A percentile compares a stretch with the other conserved stretches of the same genome.
These are phyloP conservation scores for Sporothrix phasma DNA, from an alignment of 2,329 filamentous ascomycete species.

Conservation along the genomic window DNA sequence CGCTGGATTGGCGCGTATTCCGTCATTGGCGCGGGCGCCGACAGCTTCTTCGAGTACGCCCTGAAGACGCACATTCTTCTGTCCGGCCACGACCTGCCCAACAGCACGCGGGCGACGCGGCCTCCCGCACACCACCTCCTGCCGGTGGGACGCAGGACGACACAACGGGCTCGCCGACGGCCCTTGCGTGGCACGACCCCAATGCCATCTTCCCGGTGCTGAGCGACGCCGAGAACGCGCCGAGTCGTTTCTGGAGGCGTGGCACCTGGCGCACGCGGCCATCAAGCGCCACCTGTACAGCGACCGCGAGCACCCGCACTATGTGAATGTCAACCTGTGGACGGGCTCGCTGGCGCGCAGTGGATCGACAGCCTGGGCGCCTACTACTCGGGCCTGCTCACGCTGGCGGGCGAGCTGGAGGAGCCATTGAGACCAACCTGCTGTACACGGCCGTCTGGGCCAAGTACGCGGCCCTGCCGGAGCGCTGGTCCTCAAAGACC, in stretches of 20 bases:
- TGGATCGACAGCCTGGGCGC: constrained; percentile 96
- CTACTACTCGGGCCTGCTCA: constrained; percentile 84
- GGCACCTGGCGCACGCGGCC: constrained; percentile 75
- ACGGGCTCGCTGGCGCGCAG: constrained; percentile 82
- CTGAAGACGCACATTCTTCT: constrained; percentile 88
- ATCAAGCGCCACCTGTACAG: constrained; percentile 91
- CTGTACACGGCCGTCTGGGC: constrained; percentile 92
- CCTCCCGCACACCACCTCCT: constrained; percentile 1
- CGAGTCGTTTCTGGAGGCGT: constrained; percentile 69
- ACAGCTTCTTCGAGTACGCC: constrained; percentile 98
- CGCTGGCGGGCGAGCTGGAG: constrained; percentile 78
- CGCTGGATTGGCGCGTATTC: constrained; percentile 81
- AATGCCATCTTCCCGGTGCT: constrained; percentile 53
- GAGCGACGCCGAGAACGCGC: constrained; percentile 54
- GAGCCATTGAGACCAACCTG: constrained; percentile 80
- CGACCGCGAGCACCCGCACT: constrained; percentile 75
- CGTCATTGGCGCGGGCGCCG: constrained; percentile 92
- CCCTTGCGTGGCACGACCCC: constrained; percentile 48
- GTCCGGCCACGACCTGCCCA: constrained; percentile 59
- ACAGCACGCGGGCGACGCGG: constrained; percentile 28
- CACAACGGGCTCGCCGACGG: neutral
- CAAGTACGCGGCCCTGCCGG: constrained; percentile 83
- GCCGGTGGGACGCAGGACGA: neutral
- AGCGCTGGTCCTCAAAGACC: constrained; percentile 83
- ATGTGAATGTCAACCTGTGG: constrained; percentile 78